These are phyloP conservation scores for Sugiyamaella neomexicana DNA, from an alignment of 1,139 yeast genomes.

Conservation along the genomic window DNA sequence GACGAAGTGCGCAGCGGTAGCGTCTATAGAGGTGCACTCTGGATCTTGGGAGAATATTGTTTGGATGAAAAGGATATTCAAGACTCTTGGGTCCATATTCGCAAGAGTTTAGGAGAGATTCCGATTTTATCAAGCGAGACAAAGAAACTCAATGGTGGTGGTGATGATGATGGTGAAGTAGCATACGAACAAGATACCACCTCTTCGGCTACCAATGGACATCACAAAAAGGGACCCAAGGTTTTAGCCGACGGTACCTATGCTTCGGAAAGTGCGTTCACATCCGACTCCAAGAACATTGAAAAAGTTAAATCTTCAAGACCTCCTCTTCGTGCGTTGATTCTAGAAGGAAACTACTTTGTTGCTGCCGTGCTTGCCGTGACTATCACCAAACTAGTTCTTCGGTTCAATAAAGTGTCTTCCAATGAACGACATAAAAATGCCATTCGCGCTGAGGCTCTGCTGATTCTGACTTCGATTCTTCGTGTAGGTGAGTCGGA, in stretches of 20 bases:
- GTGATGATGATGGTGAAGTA: conserved; percentile 44
- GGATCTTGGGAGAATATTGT: conserved; percentile 95
- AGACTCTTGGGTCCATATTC: conserved; percentile 83
- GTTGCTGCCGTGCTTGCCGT: conserved; percentile 86
- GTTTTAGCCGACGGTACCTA: conserved; percentile 97
- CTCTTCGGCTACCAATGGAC: conserved; percentile 25
- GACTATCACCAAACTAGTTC: conserved; percentile 82
- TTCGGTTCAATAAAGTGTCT: conserved; percentile 67
- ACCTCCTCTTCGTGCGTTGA: conserved; percentile 79
- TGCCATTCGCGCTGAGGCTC: conserved; percentile 92
- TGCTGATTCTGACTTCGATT: conserved; percentile 87
- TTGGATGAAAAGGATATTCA: conserved; percentile 71
- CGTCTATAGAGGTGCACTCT: conserved; percentile 88
- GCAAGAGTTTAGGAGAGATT: conserved; percentile 83
- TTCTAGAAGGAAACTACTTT: conserved; percentile 87
- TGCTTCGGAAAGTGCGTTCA: conserved; percentile 89
- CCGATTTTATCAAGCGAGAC: conserved; percentile 82
- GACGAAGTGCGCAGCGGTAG: conserved; percentile 73
- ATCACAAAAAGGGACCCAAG: conserved; percentile 62
- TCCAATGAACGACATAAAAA: conserved; percentile 57
- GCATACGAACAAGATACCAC: conserved; percentile 32
- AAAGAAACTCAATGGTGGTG: conserved; percentile 41
- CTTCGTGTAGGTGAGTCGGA: conserved; percentile 86
- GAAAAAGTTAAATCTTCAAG: conserved; percentile 42
- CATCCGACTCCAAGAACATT: conserved; percentile 34